Percentiles rank a stretch among this genome's conserved stretches.
Evolutionary conservation across 202 grass and related monocot genomes (phyloP).

Genomic region (Schoenoplectus tabernaemontani): DNA sequence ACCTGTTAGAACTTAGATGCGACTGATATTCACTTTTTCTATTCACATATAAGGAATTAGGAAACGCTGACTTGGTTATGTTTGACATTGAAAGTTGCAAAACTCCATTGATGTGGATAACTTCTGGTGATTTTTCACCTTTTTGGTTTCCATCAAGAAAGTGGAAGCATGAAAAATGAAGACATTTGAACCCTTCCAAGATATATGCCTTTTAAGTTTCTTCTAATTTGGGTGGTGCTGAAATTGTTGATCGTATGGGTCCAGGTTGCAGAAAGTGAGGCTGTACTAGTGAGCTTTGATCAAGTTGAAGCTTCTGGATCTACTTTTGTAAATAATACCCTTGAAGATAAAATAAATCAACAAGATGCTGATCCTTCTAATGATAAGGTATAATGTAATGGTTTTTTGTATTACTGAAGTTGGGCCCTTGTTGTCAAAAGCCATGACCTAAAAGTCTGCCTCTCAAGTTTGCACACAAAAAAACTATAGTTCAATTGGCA

Average conservation of each 20-base stretch:
- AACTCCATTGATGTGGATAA: neutral
- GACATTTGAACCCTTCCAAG: neutral
- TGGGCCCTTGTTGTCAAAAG: neutral
- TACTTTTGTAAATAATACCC: neutral
- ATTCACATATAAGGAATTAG: neutral
- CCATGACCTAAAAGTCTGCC: neutral
- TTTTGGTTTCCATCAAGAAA: neutral
- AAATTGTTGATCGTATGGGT: neutral
- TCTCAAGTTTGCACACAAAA: neutral
- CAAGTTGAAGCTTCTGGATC: conserved; percentile 9
- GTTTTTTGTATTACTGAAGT: conserved; percentile 1
- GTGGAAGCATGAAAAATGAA: neutral
- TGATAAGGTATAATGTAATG: conserved; percentile 16
- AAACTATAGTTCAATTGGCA: neutral
- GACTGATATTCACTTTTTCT: neutral
- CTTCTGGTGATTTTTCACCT: neutral
- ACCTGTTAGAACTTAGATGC: neutral
- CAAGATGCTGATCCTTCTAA: neutral
- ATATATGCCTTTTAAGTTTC: neutral
- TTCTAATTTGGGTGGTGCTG: neutral
- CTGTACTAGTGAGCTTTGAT: neutral
- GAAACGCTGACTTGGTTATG: neutral
- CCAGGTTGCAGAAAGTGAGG: conserved; percentile 13
- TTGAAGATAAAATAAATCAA: conserved; percentile 5
- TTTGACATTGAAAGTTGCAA: neutral